phyloP scores from a whole-genome alignment of 306 rosid species.

The Crataegus laevigata region DNA sequence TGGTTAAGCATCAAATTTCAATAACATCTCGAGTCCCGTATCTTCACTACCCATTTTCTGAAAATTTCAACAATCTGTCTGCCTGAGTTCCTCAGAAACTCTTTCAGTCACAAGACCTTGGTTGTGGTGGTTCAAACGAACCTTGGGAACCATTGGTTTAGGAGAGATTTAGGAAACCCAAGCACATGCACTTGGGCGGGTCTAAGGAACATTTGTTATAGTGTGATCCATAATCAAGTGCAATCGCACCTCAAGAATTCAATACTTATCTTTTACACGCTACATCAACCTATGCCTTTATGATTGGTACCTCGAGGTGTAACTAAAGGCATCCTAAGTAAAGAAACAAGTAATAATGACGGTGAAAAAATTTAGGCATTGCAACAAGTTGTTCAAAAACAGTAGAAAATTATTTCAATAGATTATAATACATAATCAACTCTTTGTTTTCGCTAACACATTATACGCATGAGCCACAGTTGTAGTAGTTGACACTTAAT shows the following conservation, averaged over 20 bases:
- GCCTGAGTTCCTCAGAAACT: background rate
- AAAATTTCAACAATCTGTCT: background rate
- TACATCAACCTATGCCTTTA: background rate
- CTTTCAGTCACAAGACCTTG: background rate
- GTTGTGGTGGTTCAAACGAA: background rate
- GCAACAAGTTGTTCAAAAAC: background rate
- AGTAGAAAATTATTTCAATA: background rate
- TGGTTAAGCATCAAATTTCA: no score
- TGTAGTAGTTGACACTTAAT: background rate
- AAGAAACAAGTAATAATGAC: background rate
- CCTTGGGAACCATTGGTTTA: background rate
- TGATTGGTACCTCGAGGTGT: background rate
- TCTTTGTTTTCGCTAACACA: background rate
- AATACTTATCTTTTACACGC: background rate
- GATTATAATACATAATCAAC: background rate
- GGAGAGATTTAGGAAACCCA: background rate
- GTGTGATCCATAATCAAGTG: background rate
- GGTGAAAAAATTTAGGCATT: background rate
- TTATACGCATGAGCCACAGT: background rate
- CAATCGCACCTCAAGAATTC: background rate
- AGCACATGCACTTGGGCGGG: background rate
- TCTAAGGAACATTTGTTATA: background rate
- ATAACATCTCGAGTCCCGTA: no score
- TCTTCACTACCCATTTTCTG: no score
- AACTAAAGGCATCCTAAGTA: background rate